Evolutionary conservation across 441 rosid species (phyloP), one percentile per base, ranked within the genome.

Genomic region (Gossypium trilobum): DNA sequence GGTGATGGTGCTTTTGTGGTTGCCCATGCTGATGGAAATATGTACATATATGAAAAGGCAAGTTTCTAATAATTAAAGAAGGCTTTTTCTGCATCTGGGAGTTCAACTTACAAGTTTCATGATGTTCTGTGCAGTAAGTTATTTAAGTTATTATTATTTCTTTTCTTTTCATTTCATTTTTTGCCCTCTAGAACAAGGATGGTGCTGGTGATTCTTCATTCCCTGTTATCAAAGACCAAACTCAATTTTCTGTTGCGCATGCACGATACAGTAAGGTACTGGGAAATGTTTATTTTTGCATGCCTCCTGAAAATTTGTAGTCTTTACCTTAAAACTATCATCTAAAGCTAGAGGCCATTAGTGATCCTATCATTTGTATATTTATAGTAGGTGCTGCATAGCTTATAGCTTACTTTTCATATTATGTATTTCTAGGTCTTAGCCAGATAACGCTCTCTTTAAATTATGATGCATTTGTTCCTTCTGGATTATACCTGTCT

Each of bases 11-110:
- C 93, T 78, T 95, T 95, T 74, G 85, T 86, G 76, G 97, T 91
- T 78, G 98, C 97, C 73, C 99, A 92, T 81, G 86, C 95, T 20
- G 98, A 95, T 88, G 99, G 99, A 48, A 95, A 91, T 79, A 78
- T 92, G 78, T 95, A 87, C 17, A 87, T 91, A 77, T 95, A 91
- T 78, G 99, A 95, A 75, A 95, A 95, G 98, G 99, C 87, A 88
- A 87, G 76, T 64, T 54, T 59, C 57, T 10, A 25, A 65, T 55
- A 25, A 22, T 65, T 36, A 64, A 5, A 55, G 16, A 55, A 7
- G 36, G 63, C 10, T 8, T 56, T 52, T 65, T 52, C 50, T 6
- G 23, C 63, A 22, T 27, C 67, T 23, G 55, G 57, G n/a, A 4
- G 33, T 64, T 5, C 17, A 64, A 52, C 54, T 36, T 73, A 7